Evolutionary conservation across 2,329 filamentous ascomycete genomes (phyloP).

Genomic region (Aspergillus felis): DNA sequence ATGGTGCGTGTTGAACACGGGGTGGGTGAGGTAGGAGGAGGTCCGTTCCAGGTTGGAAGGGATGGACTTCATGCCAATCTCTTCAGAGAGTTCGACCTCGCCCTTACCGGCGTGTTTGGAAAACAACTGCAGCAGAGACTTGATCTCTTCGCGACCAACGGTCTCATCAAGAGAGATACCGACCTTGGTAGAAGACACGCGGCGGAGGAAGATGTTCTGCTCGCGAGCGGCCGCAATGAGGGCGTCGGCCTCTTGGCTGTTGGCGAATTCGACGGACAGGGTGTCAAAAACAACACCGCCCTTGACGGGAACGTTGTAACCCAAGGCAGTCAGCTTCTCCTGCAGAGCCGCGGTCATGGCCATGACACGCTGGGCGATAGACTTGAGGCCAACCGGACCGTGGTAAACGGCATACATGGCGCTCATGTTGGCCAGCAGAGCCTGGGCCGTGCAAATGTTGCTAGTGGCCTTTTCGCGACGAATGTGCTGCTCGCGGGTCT

Average conservation of each 20-base stretch:
- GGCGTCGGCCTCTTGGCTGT: conserved; percentile 49
- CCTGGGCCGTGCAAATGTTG: conserved; percentile 96
- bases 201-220: conserved; percentile 59
- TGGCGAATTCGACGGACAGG: conserved; percentile 60
- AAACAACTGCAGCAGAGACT: conserved; percentile 57
- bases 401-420: conserved; percentile 94
- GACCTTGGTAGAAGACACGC: conserved; percentile 57
- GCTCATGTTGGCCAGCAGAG: conserved; percentile 90
- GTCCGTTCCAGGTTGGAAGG: conserved; percentile 61
- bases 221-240: conserved; percentile 50
- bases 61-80: conserved; percentile 40
- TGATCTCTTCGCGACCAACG: conserved; percentile 53
- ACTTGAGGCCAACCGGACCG: conserved; percentile 75
- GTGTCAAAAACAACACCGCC: conserved; percentile 72
- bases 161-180: conserved; percentile 79
- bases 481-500: conserved; percentile 95
- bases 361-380: conserved; percentile 75
- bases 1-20: conserved; percentile 91
- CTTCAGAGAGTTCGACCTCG: conserved; percentile 26
- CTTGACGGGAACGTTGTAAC: conserved; percentile 59
- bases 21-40: conserved; percentile 76
- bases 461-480: conserved; percentile 93
- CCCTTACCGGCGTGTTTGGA: conserved; percentile 40
- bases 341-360: conserved; percentile 68
- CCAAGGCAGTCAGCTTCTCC: conserved; percentile 58